These are phyloP conservation scores for Serendipita sp. DNA, from an alignment of 768 basidiomycete species.

Conservation along the genomic window DNA sequence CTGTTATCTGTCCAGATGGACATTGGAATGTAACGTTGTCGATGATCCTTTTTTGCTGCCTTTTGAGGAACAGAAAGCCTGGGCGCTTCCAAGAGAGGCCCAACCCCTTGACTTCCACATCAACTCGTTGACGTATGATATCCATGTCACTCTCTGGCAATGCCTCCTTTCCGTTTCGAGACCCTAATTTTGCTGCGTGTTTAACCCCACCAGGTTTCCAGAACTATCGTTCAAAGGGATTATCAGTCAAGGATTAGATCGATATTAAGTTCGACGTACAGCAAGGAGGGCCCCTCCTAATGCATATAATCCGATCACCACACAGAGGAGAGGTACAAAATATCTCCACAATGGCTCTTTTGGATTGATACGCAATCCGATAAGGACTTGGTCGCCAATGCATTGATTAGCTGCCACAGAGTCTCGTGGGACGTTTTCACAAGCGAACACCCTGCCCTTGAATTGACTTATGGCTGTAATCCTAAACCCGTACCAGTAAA, in stretches of 20 bases:
- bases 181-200: constrained; percentile 19
- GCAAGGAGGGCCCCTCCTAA: constrained; percentile 20
- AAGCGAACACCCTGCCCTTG: constrained; percentile 19
- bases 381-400: constrained; percentile 24
- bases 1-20: constrained; percentile 22
- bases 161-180: constrained; percentile 9
- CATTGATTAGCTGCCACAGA: constrained; percentile 17
- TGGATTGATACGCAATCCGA: constrained; percentile 19
- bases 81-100: constrained; percentile 6
- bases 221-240: not conserved
- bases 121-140: constrained; percentile 17
- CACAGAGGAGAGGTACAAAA: constrained; percentile 12
- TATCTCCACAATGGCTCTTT: constrained; percentile 13
- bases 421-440: constrained; percentile 14
- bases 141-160: constrained; percentile 17
- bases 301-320: constrained; percentile 17
- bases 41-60: constrained; percentile 18
- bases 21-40: constrained; percentile 19
- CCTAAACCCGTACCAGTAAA: constrained; percentile 25
- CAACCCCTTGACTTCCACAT: constrained; percentile 17
- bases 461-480: constrained; percentile 25
- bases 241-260: not conserved
- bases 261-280: constrained; percentile 10
- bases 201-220: constrained; percentile 20
- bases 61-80: constrained; percentile 7